These are phyloP conservation scores for Nakaseomyces delphensis DNA, from an alignment of 1,139 yeast genomes.

Conservation along the genomic window DNA sequence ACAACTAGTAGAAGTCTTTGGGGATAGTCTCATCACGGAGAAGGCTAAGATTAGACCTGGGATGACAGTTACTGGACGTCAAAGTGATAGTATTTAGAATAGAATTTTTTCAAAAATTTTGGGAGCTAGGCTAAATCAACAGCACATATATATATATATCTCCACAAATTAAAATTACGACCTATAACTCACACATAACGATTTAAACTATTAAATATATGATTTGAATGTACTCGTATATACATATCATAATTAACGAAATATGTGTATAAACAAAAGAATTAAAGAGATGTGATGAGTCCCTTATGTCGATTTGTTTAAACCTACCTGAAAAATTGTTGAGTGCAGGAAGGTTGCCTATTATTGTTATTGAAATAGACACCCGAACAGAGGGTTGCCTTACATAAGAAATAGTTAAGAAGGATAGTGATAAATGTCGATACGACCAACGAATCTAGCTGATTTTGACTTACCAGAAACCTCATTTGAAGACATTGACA, in stretches of 20 bases:
- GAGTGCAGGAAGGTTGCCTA: too few relatives aligned
- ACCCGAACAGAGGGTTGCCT: too few relatives aligned
- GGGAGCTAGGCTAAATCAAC: background rate
- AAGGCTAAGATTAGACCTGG: constrained; percentile 46
- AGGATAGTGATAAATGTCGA: too few relatives aligned
- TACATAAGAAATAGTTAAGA: too few relatives aligned
- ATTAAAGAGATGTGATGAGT: background rate
- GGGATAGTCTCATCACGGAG: constrained; percentile 60
- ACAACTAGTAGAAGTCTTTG: constrained; percentile 66
- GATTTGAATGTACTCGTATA: background rate
- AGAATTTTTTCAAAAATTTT: too few relatives aligned
- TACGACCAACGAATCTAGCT: constrained; percentile 17
- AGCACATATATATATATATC: too few relatives aligned
- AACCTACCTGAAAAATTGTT: too few relatives aligned
- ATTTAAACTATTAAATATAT: too few relatives aligned
- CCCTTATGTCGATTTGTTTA: too few relatives aligned
- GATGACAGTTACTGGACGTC: constrained; percentile 65
- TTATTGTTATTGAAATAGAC: too few relatives aligned
- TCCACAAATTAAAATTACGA: too few relatives aligned
- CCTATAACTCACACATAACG: too few relatives aligned
- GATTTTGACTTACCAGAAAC: constrained; percentile 24
- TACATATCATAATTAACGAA: background rate
- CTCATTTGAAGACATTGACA: constrained; percentile 29
- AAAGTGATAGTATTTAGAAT: constrained; percentile 47
- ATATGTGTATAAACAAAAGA: background rate